Base-by-base conservation (phyloP, 1,284 basidiomycete genomes). In the Leccinum solheimii region DNA sequence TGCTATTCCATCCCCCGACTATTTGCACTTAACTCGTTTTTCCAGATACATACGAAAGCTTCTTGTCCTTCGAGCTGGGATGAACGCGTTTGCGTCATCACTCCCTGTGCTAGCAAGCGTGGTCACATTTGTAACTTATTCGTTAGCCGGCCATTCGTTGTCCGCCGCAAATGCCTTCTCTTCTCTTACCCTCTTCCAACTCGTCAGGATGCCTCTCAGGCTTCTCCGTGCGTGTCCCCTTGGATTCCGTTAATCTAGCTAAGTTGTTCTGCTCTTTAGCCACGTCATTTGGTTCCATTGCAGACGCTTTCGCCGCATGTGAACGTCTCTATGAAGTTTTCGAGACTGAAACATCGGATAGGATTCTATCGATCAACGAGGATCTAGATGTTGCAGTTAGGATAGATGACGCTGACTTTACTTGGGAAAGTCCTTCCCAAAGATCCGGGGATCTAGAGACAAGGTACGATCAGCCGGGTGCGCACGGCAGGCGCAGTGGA, bases 81-180 rank as follows among this genome's bases (percentile, higher is more conserved):
- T 88, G 69, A 88, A 83, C 64, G 86, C 86, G 13, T 77, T 89
- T 8, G 85, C 87, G 1, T 79, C 91, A 75, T 85, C 86, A 48
- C 78, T 95, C 64, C 94, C 95, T 0, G 84, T 87, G 3, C 77
- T 98, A 26, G 93, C 93, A 0, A 88, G 92, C 10, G 92, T 98
- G 19, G 69, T 97, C 32, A 86, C 94, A 0, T 97, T 98, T 70
- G 81, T 96, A 60, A 88, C 90, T 1, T 97, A 96, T 75, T 85
- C 86, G 1, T 76, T 85, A 11, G 82, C 86, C 0, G 86, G 89
- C 1, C 88, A 95, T 71, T 64, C 77, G 0, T 81, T 95, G 56
- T 78, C 90, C 55, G 81, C 92, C 0, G 86, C 86, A 0, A 79
- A 84, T 52, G 85, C 96, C 66, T 97, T 97, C 74, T 82, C 94